These are phyloP conservation scores for Kitagawia praeruptora DNA, from an alignment of 129 eudicot species.

Conservation along the genomic window DNA sequence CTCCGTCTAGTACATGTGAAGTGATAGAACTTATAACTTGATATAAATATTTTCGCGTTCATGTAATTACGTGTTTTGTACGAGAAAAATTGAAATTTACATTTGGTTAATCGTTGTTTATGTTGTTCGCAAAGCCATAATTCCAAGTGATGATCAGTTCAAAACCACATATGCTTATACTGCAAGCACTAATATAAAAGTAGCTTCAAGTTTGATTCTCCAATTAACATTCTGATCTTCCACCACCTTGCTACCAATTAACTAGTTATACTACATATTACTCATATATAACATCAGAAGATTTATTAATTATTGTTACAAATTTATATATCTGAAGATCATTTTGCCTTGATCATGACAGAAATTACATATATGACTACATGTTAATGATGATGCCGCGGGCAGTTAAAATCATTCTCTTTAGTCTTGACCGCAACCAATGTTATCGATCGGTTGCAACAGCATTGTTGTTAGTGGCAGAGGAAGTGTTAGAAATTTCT, in stretches of 20 bases:
- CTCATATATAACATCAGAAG: background rate
- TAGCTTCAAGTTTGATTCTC: background rate
- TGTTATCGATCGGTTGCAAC: background rate
- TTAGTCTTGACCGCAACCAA: background rate
- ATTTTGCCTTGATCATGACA: background rate
- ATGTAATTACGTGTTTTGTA: no score
- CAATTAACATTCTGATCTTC: background rate
- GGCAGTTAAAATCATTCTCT: background rate
- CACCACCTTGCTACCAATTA: background rate
- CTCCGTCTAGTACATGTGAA: no score
- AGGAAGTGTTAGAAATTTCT: background rate
- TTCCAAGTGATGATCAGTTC: no score
- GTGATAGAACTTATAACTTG: no score
- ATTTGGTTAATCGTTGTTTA: no score
- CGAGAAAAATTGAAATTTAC: no score
- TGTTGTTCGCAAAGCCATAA: no score
- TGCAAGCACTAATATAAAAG: background rate
- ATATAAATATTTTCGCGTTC: no score
- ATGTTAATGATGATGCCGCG: background rate
- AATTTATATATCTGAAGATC: background rate
- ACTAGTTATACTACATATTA: no score
- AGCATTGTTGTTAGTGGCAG: background rate
- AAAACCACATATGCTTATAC: background rate
- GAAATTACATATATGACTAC: no score
- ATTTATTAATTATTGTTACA: no score